Evolutionary conservation across 176 grass and related monocot species (phyloP), one percentile per base, ranked within the genome.

Genomic region (Bolboschoenus planiculmis): DNA sequence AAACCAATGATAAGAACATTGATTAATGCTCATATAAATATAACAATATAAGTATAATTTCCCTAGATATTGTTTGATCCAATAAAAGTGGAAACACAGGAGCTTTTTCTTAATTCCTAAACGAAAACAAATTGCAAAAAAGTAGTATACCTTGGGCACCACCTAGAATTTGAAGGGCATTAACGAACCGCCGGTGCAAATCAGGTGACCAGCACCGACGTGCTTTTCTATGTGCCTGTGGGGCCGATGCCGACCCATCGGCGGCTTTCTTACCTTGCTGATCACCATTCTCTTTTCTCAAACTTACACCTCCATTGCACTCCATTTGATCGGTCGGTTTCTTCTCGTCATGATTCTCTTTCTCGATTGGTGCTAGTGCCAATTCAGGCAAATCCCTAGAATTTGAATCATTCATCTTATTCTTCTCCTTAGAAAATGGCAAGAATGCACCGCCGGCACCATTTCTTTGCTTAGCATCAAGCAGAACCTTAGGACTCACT

Each of bases 161-260:
- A 39, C 97, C 97, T 37, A 99, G 90, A 50, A 99, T 99, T 56
- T 99, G 97, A 67, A 99, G 97, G 27, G 97, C 97, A 87, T 90
- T 93, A 78, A 99, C 97, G 59, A 99, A 99, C 55, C 97, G 91
- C 23, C 97, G 97, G 83, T 99, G 97, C 84, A 99, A 83, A 80
- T 99, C 97, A 72, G 97, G 97, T 51, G 97, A 99, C 97, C 97
- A 99, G 83, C 97, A 99, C 51, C 97, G 74, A 29, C 97, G 87
- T 3, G 97, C 97, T 85, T 99, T 99, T 30, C 97, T 54, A 83
- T 96, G 91, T 0, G 97, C 44, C 59, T 93, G 93, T 21, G 81
- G 56, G 27, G 80, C 20, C 0, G 81, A 53, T 7, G 68, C 48
- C 48, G 86, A 86, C 36, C 86, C 83, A 29, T 99, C 97, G 3